Evolutionary conservation across 768 basidiomycete genomes (phyloP), one percentile per base, ranked within the genome.

Genomic region (Leccinellum albellum): DNA sequence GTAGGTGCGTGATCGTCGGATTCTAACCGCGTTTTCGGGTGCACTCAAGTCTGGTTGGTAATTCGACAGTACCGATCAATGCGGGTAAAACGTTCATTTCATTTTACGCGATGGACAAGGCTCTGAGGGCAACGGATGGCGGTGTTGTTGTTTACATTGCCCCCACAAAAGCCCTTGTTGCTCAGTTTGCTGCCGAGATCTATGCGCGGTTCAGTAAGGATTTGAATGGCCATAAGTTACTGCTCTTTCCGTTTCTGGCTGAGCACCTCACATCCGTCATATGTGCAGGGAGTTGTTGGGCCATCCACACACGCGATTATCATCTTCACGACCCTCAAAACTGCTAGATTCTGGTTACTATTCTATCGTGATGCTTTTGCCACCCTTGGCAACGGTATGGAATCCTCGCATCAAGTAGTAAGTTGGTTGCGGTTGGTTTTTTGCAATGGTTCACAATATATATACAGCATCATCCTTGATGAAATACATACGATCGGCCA

Each of bases 1-100:
- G 84, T 88, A 51, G 86, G 85, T 85, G 24, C 32, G 68, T 71
- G 3, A 42, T 54, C 21, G 7, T 49, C 28, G 8, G 17, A 17
- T 33, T 55, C 13, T n/a, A 31, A 53, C 20, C 12, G 29, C 4
- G 4, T 32, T 35, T 26, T 47, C 6, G 0, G n/a, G 4, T 50
- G 21, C 35, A 50, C 24, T 61, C 31, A 66, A 21, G 6, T n/a
- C n/a, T n/a, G n/a, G n/a, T 14, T 28, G 15, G 29, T 37, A 49
- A 51, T 21, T 32, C 6, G 44, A 4, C 61, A 87, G 85, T 86
- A 3, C 86, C 86, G 1, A 87, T 84, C 1, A 85, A 84, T 68
- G 86, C 86, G 1, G 86, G 87, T 28, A 89, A 89, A 68, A 89
- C 88, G 0, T 89, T 89, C 64, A 87, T 89, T 44, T 86, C 85